Conservation (phyloP, 2,329 filamentous ascomycete species). For the Trichoderma asperellum region DNA sequence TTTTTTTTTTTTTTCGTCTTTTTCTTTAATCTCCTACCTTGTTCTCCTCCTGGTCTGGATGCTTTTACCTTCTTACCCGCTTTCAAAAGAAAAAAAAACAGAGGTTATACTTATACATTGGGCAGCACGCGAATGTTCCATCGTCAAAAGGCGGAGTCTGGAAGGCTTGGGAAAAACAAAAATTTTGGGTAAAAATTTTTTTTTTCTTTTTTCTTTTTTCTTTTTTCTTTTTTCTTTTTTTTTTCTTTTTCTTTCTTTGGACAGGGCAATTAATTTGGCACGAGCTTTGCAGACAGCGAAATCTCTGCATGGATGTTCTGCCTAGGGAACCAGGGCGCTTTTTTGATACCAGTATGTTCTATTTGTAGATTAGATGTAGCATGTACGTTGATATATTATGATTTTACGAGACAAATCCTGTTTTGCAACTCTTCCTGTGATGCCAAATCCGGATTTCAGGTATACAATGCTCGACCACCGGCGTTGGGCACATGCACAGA, state of each 20-base stretch:
- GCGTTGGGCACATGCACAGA: not conserved
- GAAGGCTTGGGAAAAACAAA: conserved; percentile 9
- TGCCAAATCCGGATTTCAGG: not conserved
- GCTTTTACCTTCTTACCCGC: not conserved
- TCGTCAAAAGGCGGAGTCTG: conserved; percentile 19
- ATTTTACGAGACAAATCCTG: conserved; percentile 6
- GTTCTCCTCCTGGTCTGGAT: not conserved
- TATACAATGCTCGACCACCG: not conserved
- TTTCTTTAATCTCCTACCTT: not conserved
- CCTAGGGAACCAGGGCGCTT: conserved; percentile 8
- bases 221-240: not conserved
- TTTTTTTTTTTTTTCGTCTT: not conserved
- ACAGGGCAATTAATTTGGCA: conserved; percentile 10
- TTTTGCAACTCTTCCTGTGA: not conserved
- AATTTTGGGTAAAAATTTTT: conserved; percentile 1
- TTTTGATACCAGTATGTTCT: conserved; percentile 24
- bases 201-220: not conserved
- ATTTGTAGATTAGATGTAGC: conserved; percentile 27
- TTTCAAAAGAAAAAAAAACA: not conserved
- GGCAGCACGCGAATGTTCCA: conserved; percentile 8
- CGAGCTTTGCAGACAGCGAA: not conserved
- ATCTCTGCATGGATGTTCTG: not conserved
- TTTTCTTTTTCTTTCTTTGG: not conserved
- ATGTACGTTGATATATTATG: conserved; percentile 23
- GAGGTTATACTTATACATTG: conserved; percentile 6